Evolutionary conservation across 2,329 filamentous ascomycete genomes (phyloP).

Genomic region (Phyllosticta ampelicida): DNA sequence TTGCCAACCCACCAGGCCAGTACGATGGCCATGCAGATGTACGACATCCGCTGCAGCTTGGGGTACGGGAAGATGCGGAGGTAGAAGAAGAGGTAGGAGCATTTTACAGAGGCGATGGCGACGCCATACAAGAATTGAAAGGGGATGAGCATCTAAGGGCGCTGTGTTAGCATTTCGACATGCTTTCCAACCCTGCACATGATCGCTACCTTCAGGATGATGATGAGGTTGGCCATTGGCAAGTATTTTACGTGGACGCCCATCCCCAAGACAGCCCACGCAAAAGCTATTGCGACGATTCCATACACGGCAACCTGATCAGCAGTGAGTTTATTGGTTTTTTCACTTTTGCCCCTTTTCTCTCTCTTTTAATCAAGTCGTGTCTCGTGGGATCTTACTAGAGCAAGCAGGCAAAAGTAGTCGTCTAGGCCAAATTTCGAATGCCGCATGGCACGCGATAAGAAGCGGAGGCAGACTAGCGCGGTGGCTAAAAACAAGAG

Average conservation of each 20-base stretch:
- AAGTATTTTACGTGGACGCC: background rate
- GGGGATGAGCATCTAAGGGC: background rate
- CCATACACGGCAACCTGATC: background rate
- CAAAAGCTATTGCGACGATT: background rate
- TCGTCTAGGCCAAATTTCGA: background rate
- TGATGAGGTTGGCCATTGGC: background rate
- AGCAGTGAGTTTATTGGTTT: background rate
- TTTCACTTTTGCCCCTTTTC: no score
- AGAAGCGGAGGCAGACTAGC: background rate
- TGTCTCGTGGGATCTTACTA: background rate
- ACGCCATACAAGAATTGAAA: background rate
- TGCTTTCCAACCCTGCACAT: no score
- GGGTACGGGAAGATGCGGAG: background rate
- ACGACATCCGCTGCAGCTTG: background rate
- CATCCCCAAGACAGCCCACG: background rate
- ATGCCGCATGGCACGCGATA: background rate
- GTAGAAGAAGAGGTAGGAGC: slow-evolving; percentile 1
- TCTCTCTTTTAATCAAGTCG: background rate
- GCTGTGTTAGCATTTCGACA: background rate
- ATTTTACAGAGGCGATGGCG: background rate
- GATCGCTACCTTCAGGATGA: background rate
- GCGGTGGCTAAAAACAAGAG: background rate
- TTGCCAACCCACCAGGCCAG: background rate
- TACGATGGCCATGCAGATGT: background rate
- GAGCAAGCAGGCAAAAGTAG: background rate